Conservation (phyloP, 2,329 filamentous ascomycete species). For the Gremmenia infestans region DNA sequence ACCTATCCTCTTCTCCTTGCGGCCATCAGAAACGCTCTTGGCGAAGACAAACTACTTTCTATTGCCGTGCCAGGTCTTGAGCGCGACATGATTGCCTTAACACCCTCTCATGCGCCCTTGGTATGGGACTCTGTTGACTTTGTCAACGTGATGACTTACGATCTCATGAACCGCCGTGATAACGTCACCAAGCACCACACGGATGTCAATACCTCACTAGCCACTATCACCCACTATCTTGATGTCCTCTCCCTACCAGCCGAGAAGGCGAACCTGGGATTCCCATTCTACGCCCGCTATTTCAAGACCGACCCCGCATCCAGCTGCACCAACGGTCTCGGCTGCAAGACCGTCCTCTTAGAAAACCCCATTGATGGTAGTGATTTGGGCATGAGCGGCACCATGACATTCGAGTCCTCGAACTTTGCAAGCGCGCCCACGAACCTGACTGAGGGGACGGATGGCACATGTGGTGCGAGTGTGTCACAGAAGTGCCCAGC, state of each 20-base stretch:
- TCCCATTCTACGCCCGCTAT: constrained; percentile 64
- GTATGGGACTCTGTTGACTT: constrained; percentile 59
- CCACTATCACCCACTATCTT: constrained; percentile 56
- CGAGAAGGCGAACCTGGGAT: constrained; percentile 54
- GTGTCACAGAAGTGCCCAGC: constrained; percentile 5
- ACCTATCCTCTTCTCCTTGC: constrained; percentile 57
- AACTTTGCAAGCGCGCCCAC: constrained; percentile 1
- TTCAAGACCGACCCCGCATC: constrained; percentile 46
- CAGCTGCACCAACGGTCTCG: constrained; percentile 37
- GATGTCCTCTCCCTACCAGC: constrained; percentile 37
- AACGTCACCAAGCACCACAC: constrained; percentile 59
- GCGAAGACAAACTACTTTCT: constrained; percentile 53
- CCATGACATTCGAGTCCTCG: constrained; percentile 14
- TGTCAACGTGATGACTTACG: constrained; percentile 67
- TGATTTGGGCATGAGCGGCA: constrained; percentile 6
- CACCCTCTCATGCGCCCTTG: constrained; percentile 47
- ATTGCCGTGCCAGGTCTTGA: constrained; percentile 62
- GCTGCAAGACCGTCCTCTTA: constrained; percentile 49
- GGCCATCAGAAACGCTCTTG: constrained; percentile 53
- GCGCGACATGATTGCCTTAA: constrained; percentile 65
- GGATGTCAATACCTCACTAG: constrained; percentile 50
- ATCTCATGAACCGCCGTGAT: constrained; percentile 66
- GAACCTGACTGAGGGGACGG: constrained; percentile 15
- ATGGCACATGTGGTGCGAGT: constrained; percentile 12
- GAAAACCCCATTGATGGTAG: constrained; percentile 40